Percentiles rank a stretch among this genome's conserved stretches.
These are phyloP conservation scores for Malus domestica DNA, from an alignment of 306 rosid genomes.

Conservation along the genomic window DNA sequence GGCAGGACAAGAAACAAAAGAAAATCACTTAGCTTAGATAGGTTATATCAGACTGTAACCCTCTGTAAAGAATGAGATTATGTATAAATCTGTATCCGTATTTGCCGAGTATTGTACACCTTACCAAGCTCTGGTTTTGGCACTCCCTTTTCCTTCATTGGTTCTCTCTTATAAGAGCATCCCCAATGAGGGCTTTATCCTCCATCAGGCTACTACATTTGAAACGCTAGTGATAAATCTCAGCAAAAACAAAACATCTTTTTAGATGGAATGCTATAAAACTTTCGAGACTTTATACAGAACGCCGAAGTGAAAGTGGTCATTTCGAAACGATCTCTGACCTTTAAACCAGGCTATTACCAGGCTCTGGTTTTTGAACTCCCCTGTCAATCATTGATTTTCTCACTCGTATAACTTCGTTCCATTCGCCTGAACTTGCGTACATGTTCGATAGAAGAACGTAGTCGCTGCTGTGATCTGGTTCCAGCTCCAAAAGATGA, in stretches of 20 bases:
- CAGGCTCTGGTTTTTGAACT: conserved; percentile 55
- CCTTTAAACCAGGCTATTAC: conserved; percentile 11
- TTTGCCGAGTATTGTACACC: background rate
- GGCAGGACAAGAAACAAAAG: conserved; percentile 57
- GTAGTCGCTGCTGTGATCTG: conserved; percentile 65
- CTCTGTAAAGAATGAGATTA: conserved; percentile 1
- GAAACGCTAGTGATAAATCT: background rate
- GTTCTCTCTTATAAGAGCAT: conserved; percentile 19
- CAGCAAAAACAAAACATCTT: no score
- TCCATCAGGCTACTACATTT: no score
- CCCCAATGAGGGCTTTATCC: no score
- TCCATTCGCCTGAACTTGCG: conserved; percentile 63
- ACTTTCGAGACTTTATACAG: no score
- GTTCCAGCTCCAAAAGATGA: conserved; percentile 47
- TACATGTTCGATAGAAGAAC: conserved; percentile 71
- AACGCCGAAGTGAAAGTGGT: no score
- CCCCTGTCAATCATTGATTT: conserved; percentile 35
- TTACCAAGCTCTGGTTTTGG: conserved; percentile 52
- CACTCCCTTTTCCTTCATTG: conserved; percentile 39
- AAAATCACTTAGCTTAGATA: conserved; percentile 32
- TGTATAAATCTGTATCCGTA: background rate
- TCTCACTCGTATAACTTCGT: conserved; percentile 40
- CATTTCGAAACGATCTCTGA: no score
- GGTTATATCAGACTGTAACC: background rate
- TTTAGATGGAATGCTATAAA: no score